These are phyloP conservation scores for Kluyveromyces siamensis DNA, from an alignment of 805 yeast species.

Conservation along the genomic window DNA sequence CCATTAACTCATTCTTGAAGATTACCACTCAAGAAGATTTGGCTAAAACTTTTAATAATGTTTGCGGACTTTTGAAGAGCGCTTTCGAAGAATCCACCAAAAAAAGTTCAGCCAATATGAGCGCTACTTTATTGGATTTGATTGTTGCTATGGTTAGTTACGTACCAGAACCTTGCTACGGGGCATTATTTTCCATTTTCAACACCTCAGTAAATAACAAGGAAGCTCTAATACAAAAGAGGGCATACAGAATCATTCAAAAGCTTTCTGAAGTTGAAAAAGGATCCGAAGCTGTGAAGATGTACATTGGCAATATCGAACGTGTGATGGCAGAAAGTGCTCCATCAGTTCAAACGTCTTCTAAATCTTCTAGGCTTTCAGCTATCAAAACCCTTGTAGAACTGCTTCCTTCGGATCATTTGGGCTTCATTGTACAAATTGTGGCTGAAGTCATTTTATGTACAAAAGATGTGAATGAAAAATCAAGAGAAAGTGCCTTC, in stretches of 20 bases:
- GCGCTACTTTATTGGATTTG: slow-evolving; percentile 86
- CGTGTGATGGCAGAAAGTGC: slow-evolving; percentile 49
- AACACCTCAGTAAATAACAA: slow-evolving; percentile 50
- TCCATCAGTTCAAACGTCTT: slow-evolving; percentile 53
- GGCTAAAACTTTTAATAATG: slow-evolving; percentile 71
- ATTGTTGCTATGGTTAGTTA: slow-evolving; percentile 80
- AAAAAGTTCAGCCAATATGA: slow-evolving; percentile 33
- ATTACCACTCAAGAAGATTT: slow-evolving; percentile 62
- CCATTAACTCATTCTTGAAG: slow-evolving; percentile 72
- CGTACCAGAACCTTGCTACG: slow-evolving; percentile 61
- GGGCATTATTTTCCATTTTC: slow-evolving; percentile 72
- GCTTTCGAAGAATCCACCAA: slow-evolving; percentile 55
- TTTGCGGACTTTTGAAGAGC: slow-evolving; percentile 66
- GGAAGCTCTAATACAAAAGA: slow-evolving; percentile 72
- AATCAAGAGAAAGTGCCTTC: slow-evolving; percentile 76
- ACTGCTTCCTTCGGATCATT: slow-evolving; percentile 51
- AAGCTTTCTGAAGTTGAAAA: slow-evolving; percentile 59
- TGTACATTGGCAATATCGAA: slow-evolving; percentile 51
- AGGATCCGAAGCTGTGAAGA: slow-evolving; percentile 47
- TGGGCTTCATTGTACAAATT: slow-evolving; percentile 71
- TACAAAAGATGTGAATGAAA: slow-evolving; percentile 89
- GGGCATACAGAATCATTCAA: slow-evolving; percentile 73
- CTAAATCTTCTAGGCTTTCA: slow-evolving; percentile 70
- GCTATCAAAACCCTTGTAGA: slow-evolving; percentile 57
- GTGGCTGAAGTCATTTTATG: slow-evolving; percentile 83